Percentiles rank a stretch among this genome's conserved stretches.
These are phyloP conservation scores for Cetradonia linearis DNA, from an alignment of 495 filamentous ascomycete genomes.

Conservation along the genomic window DNA sequence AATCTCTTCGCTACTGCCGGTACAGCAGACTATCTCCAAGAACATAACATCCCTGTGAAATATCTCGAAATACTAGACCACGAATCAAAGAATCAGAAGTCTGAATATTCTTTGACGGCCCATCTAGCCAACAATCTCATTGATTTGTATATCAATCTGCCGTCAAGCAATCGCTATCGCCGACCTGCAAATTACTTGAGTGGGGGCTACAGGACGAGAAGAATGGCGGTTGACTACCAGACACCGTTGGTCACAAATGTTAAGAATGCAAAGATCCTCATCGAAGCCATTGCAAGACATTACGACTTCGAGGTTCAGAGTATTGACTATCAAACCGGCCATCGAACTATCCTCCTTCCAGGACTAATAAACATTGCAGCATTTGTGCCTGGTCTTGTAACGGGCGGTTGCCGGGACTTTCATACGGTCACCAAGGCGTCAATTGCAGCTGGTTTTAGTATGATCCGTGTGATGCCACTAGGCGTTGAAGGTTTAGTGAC, in stretches of 20 bases:
- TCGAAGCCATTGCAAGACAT: conserved; percentile 85
- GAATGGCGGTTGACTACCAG: conserved; percentile 98
- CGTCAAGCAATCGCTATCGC: conserved; percentile 92
- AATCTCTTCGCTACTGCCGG: conserved; percentile 93
- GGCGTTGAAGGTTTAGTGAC: conserved; percentile 64
- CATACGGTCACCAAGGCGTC: conserved; percentile 63
- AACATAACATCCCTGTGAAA: conserved; percentile 79
- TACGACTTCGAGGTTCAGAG: conserved; percentile 71
- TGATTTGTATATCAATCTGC: conserved; percentile 96
- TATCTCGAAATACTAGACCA: conserved; percentile 76
- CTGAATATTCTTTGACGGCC: conserved; percentile 90
- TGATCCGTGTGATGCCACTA: conserved; percentile 75
- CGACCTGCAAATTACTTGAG: conserved; percentile 97
- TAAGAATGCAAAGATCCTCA: conserved; percentile 95
- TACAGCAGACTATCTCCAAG: conserved; percentile 90
- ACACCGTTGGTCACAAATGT: conserved; percentile 96
- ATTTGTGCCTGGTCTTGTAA: conserved; percentile 65
- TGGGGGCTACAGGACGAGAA: conserved; percentile 85
- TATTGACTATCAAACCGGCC: conserved; percentile 82
- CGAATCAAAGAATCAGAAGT: conserved; percentile 69
- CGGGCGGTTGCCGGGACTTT: conserved; percentile 56
- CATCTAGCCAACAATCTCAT: conserved; percentile 95
- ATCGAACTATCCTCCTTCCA: conserved; percentile 63
- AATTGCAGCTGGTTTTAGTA: conserved; percentile 67
- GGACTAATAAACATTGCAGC: conserved; percentile 72